These are phyloP conservation scores for Leishmania braziliensis DNA, from an alignment of 208 protist genomes.

Conservation along the genomic window DNA sequence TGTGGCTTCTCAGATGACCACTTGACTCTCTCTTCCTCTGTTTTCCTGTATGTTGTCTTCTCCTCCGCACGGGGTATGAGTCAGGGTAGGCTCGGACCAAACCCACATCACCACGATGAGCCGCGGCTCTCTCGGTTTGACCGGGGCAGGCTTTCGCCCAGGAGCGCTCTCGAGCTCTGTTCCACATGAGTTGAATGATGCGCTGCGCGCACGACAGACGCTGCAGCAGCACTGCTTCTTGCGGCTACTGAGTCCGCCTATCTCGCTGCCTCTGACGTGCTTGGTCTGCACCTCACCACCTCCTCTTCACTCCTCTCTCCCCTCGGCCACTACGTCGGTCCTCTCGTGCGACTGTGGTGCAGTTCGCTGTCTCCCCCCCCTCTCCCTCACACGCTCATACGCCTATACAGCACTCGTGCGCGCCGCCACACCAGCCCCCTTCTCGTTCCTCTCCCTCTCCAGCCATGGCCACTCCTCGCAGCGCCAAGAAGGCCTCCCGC, in stretches of 20 bases:
- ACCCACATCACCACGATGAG: not conserved
- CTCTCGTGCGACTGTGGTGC: not conserved
- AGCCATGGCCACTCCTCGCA: conserved; percentile 66
- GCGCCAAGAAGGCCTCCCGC: conserved; percentile 73
- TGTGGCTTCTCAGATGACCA: conserved; percentile 2
- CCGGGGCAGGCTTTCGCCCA: not conserved
- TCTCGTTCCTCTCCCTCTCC: not conserved
- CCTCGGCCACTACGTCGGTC: not conserved
- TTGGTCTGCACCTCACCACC: not conserved
- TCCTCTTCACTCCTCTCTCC: not conserved
- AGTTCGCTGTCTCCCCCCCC: not conserved
- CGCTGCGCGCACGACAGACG: not conserved
- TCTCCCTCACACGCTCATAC: not conserved
- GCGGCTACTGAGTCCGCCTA: not conserved
- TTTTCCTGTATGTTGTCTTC: conserved; percentile 14
- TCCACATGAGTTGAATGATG: not conserved
- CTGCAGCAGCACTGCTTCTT: not conserved
- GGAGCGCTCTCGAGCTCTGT: not conserved
- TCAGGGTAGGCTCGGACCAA: conserved; percentile 2
- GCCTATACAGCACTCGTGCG: not conserved
- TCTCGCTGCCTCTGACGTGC: not conserved
- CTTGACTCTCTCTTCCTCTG: conserved; percentile 16
- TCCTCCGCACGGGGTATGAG: not conserved
- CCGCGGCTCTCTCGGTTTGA: not conserved
- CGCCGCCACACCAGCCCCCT: not conserved